Evolutionary conservation across 2,329 filamentous ascomycete genomes (phyloP).

Genomic region (Domatiomyces globalis): DNA sequence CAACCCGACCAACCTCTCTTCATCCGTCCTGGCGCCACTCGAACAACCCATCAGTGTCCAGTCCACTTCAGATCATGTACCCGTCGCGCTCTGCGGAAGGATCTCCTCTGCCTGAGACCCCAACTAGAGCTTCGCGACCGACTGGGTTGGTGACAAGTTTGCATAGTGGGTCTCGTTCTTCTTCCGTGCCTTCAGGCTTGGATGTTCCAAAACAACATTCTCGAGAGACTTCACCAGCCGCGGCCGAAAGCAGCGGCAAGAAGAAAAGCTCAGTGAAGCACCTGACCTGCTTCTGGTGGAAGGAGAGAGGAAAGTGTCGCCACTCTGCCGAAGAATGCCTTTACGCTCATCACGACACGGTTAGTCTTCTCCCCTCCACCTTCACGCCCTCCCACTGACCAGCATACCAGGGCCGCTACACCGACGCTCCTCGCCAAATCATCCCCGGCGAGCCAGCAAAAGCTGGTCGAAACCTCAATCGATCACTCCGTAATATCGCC

Average conservation of each 20-base stretch:
- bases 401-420: slow-evolving; percentile 6
- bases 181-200: slow-evolving; percentile 8
- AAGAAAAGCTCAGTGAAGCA: slow-evolving; percentile 18
- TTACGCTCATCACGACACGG: slow-evolving; percentile 22
- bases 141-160: slow-evolving; percentile 1
- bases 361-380: slow-evolving; percentile 2
- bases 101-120: slow-evolving; percentile 2
- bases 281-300: slow-evolving; percentile 23
- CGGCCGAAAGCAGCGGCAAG: neutral
- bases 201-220: neutral
- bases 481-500: slow-evolving; percentile 9
- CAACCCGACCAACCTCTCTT: neutral
- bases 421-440: slow-evolving; percentile 8
- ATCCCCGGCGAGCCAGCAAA: slow-evolving; percentile 13
- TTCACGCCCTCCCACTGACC: slow-evolving; percentile 6
- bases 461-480: slow-evolving; percentile 16
- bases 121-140: slow-evolving; percentile 5
- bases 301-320: slow-evolving; percentile 17
- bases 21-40: neutral
- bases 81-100: neutral
- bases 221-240: neutral
- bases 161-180: slow-evolving; percentile 9
- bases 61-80: neutral
- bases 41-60: neutral
- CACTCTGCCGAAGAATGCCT: slow-evolving; percentile 18